Conservation (phyloP, 148 eudicot genomes). For the Amaranthus palmeri region DNA sequence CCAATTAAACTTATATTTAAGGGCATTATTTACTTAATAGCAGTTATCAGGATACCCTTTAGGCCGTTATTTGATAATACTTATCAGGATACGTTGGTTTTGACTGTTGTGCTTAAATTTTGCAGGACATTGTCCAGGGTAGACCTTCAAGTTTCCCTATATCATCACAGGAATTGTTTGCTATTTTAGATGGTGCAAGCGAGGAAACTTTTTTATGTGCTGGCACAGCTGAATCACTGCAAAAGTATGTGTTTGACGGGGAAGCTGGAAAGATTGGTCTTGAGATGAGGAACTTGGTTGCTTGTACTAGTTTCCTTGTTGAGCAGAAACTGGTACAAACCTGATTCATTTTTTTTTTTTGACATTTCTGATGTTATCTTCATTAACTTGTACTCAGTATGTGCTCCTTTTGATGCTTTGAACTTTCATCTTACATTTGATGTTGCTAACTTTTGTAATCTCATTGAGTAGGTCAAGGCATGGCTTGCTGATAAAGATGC, state of each 20-base stretch:
- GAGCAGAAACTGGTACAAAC: conserved; percentile 82
- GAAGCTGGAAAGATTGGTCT: conserved; percentile 74
- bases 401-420: background rate
- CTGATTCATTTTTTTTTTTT: background rate
- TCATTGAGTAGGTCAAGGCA: conserved; percentile 61
- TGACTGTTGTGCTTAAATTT: conserved; percentile 9
- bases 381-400: background rate
- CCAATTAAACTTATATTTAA: background rate
- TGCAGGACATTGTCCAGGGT: conserved; percentile 80
- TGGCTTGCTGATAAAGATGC: conserved; percentile 95
- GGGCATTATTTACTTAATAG: background rate
- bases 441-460: background rate
- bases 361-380: background rate
- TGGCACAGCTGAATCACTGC: conserved; percentile 76
- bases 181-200: conserved; percentile 84
- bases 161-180: conserved; percentile 64
- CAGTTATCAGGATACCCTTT: too few species aligned
- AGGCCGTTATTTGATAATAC: background rate
- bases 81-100: background rate
- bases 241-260: conserved; percentile 77
- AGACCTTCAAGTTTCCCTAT: conserved; percentile 60
- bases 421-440: background rate
- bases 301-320: conserved; percentile 79
- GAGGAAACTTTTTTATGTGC: conserved; percentile 93
- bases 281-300: conserved; percentile 81